These are phyloP conservation scores for Cinchona pubescens DNA, from an alignment of 257 asterid species.

Conservation along the genomic window DNA sequence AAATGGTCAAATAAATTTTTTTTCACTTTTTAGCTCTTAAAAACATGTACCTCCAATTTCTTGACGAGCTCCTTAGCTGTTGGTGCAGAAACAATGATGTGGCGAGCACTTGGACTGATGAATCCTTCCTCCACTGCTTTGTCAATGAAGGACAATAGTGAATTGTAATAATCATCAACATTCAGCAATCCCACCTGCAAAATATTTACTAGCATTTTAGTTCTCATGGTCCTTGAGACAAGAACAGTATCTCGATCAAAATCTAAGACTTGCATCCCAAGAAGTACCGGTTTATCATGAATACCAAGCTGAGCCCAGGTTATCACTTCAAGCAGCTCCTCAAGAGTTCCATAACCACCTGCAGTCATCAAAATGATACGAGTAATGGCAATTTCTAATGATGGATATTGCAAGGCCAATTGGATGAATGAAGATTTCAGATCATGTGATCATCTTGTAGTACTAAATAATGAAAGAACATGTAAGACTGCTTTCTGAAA, in stretches of 20 bases:
- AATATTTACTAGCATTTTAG: neutral
- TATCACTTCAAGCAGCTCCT: conserved; percentile 93
- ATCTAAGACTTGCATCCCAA: neutral
- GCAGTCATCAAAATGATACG: conserved; percentile 14
- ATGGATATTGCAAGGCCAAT: neutral
- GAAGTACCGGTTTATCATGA: conserved; percentile 88
- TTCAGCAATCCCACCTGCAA: conserved; percentile 86
- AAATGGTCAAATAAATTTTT: too few species aligned
- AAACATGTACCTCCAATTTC: conserved; percentile 69
- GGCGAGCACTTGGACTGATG: conserved; percentile 79
- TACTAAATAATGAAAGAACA: neutral
- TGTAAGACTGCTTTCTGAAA: neutral
- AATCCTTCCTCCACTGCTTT: conserved; percentile 94
- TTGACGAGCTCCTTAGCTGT: conserved; percentile 74
- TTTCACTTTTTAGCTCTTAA: neutral
- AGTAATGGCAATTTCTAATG: neutral
- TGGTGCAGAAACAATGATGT: conserved; percentile 88
- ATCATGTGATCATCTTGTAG: neutral
- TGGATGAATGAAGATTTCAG: neutral
- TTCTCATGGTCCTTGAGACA: neutral
- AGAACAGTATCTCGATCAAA: neutral
- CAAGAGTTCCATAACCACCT: conserved; percentile 99
- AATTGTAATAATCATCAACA: conserved; percentile 87
- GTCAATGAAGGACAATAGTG: conserved; percentile 75
- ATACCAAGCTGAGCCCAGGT: conserved; percentile 99